phyloP scores from a whole-genome alignment of 2,329 filamentous ascomycete species.

The Rhexocercosporidium sp. region DNA sequence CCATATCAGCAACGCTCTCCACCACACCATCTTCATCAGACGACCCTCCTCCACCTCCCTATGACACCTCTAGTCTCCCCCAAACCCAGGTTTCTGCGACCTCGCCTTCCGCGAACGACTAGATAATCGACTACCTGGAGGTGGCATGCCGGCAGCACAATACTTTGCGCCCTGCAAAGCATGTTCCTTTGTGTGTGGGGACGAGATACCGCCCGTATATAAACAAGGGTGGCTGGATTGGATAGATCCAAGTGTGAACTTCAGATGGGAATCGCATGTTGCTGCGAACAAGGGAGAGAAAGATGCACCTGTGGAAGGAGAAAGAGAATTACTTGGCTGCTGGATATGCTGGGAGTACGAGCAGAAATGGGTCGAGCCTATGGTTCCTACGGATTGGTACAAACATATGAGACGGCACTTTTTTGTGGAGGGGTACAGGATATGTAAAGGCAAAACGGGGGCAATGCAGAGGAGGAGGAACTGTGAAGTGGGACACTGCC shows the following conservation, averaged over 20 bases:
- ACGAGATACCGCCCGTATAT: constrained; percentile 30
- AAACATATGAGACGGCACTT: constrained; percentile 34
- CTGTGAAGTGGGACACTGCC: constrained; percentile 30
- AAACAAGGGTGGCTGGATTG: constrained; percentile 33
- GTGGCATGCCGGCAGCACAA: constrained; percentile 31
- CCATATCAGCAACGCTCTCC: background rate
- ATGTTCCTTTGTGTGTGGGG: constrained; percentile 28
- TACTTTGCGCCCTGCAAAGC: constrained; percentile 33
- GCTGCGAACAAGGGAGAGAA: constrained; percentile 15
- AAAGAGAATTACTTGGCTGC: constrained; percentile 30
- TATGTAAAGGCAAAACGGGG: constrained; percentile 35
- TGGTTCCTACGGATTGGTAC: constrained; percentile 34
- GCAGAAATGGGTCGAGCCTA: constrained; percentile 28
- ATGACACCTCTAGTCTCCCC: constrained; percentile 11
- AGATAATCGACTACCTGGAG: constrained; percentile 30
- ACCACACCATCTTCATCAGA: constrained; percentile 12
- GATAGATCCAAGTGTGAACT: constrained; percentile 37
- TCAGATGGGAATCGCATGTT: constrained; percentile 37
- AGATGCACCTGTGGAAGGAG: background rate
- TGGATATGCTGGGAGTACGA: constrained; percentile 39
- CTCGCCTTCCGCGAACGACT: constrained; percentile 33
- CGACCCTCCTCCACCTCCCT: constrained; percentile 29
- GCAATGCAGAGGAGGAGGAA: constrained; percentile 39
- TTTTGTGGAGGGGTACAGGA: constrained; percentile 32
- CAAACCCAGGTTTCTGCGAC: constrained; percentile 37